Percentiles rank a stretch among this genome's conserved stretches.
Evolutionary conservation across 345 rosid species (phyloP).

Genomic region (Corymbia maculata): DNA sequence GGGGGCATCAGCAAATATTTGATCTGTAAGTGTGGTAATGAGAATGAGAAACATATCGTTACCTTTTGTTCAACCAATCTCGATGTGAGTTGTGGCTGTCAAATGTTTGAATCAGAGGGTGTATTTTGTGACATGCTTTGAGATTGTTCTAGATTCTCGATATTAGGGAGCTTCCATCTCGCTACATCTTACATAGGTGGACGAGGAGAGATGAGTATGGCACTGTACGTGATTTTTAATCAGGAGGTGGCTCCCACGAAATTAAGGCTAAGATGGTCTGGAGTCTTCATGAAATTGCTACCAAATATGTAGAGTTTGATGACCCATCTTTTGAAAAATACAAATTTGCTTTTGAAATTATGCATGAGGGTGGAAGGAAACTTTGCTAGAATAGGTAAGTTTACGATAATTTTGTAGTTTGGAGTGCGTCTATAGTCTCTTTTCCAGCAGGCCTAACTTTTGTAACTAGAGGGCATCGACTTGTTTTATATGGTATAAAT

Average conservation of each 20-base stretch:
- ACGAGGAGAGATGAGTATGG: slow-evolving; percentile 62
- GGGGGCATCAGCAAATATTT: slow-evolving; percentile 58
- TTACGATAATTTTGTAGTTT: too few species aligned
- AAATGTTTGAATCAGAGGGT: slow-evolving; percentile 85
- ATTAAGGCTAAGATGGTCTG: slow-evolving; percentile 57
- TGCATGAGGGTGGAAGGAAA: too few species aligned
- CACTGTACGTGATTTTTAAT: slow-evolving; percentile 32
- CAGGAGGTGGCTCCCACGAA: slow-evolving; percentile 45
- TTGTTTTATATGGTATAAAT: too few species aligned
- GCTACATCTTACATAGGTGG: slow-evolving; percentile 72
- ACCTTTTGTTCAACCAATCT: slow-evolving; percentile 43
- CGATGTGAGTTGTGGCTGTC: slow-evolving; percentile 67
- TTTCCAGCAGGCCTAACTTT: not conserved
- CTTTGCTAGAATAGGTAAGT: too few species aligned
- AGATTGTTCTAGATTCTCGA: slow-evolving; percentile 62
- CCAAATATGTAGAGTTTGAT: too few species aligned
- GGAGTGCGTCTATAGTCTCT: too few species aligned
- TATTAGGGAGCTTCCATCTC: slow-evolving; percentile 58
- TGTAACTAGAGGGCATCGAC: too few species aligned
- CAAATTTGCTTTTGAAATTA: too few species aligned
- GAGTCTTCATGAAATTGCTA: slow-evolving; percentile 40
- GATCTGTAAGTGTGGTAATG: slow-evolving; percentile 58
- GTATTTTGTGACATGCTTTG: slow-evolving; percentile 63
- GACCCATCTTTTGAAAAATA: too few species aligned
- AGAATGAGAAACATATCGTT: slow-evolving; percentile 52